Evolutionary conservation across 1,284 basidiomycete genomes (phyloP).

Genomic region (Anthracocystis setariae): DNA sequence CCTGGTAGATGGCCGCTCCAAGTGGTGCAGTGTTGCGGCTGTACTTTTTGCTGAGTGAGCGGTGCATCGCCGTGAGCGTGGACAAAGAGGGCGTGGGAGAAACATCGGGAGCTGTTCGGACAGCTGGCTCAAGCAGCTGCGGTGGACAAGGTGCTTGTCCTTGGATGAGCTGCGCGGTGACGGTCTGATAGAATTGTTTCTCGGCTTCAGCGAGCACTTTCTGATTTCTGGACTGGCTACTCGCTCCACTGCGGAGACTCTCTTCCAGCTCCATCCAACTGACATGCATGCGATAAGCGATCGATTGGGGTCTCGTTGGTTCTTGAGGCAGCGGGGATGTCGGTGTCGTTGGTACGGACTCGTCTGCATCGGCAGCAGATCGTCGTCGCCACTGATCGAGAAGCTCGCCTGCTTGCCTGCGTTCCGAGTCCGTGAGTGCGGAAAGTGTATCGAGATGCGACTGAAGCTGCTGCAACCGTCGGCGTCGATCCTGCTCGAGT

Average conservation of each 20-base stretch:
- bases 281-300: constrained; percentile 33
- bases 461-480: constrained; percentile 28
- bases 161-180: constrained; percentile 28
- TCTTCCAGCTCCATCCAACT: constrained; percentile 35
- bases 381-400: constrained; percentile 29
- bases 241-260: constrained; percentile 11
- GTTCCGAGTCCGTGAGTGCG: constrained; percentile 17
- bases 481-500: constrained; percentile 34
- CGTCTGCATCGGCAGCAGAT: background rate
- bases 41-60: constrained; percentile 52
- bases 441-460: constrained; percentile 25
- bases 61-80: constrained; percentile 37
- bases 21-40: constrained; percentile 46
- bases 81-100: constrained; percentile 8
- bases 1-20: constrained; percentile 42
- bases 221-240: constrained; percentile 39
- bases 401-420: constrained; percentile 32
- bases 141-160: constrained; percentile 22
- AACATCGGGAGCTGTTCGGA: background rate
- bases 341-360: background rate
- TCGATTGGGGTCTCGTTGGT: constrained; percentile 14
- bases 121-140: background rate
- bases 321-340: constrained; percentile 2
- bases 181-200: constrained; percentile 33
- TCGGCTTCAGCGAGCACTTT: constrained; percentile 35